Conservation (phyloP, 345 rosid genomes). For the Arabis alpina region DNA sequence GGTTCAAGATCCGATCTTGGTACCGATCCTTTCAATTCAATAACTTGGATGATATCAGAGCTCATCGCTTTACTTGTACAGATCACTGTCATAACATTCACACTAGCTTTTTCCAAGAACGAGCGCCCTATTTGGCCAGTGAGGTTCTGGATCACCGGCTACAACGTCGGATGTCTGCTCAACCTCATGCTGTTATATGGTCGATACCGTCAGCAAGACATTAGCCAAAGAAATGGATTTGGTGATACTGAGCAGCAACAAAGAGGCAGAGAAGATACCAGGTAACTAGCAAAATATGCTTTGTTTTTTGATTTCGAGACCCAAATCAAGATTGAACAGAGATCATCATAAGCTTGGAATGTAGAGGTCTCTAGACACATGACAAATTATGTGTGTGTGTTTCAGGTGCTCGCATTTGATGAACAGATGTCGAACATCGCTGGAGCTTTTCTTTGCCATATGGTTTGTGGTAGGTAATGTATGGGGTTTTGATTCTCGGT, state of each 20-base stretch:
- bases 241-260: slow-evolving; percentile 71
- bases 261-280: slow-evolving; percentile 69
- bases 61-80: slow-evolving; percentile 70
- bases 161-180: slow-evolving; percentile 77
- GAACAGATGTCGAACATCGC: slow-evolving; percentile 83
- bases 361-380: background rate
- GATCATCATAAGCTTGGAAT: slow-evolving; percentile 1
- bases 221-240: slow-evolving; percentile 59
- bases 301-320: too few species aligned
- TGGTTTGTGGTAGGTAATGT: slow-evolving; percentile 99
- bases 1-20: slow-evolving; percentile 83
- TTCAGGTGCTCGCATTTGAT: slow-evolving; percentile 77
- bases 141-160: slow-evolving; percentile 86
- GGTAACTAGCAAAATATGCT: slow-evolving; percentile 54
- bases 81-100: slow-evolving; percentile 58
- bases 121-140: slow-evolving; percentile 94
- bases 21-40: slow-evolving; percentile 85
- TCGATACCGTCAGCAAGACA: too few species aligned
- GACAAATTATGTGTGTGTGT: background rate
- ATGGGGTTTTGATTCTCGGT: slow-evolving; percentile 93
- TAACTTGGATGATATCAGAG: slow-evolving; percentile 87
- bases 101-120: slow-evolving; percentile 61
- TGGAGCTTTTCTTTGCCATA: slow-evolving; percentile 94
- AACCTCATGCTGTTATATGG: slow-evolving; percentile 73
- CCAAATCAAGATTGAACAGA: background rate